Percentiles rank a stretch among this genome's conserved stretches.
Conservation (phyloP, 805 yeast species). For the Yamadazyma akitaensis region DNA sequence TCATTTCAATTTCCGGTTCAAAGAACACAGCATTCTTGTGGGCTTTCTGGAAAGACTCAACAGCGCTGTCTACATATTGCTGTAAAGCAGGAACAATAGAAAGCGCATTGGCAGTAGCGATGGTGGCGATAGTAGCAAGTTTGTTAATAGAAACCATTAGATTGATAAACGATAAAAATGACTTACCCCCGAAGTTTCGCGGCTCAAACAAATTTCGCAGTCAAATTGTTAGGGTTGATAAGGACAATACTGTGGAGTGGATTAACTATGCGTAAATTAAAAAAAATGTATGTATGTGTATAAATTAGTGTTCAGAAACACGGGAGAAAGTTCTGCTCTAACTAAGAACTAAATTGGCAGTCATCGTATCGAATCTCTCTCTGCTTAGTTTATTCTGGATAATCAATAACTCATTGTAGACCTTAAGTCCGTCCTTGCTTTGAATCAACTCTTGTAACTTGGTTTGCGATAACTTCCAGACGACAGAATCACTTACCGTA, state of each 20-base stretch:
- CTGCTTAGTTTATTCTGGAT: slow-evolving; percentile 62
- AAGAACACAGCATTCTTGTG: not conserved
- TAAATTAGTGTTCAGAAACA: not conserved
- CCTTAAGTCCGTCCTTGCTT: slow-evolving; percentile 42
- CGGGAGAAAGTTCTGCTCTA: not conserved
- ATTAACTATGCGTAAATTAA: no score
- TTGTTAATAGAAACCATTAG: slow-evolving; percentile 10
- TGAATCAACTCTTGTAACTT: slow-evolving; percentile 44
- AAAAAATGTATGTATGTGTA: no score
- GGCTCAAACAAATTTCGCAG: not conserved
- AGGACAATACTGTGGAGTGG: no score
- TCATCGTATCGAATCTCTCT: slow-evolving; percentile 69
- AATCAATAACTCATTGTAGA: slow-evolving; percentile 61
- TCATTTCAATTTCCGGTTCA: not conserved
- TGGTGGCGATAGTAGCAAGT: slow-evolving; percentile 12
- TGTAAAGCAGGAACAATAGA: slow-evolving; percentile 21
- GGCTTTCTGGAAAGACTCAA: slow-evolving; percentile 11
- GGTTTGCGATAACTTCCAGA: slow-evolving; percentile 62
- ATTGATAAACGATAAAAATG: slow-evolving; percentile 15
- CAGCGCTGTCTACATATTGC: slow-evolving; percentile 13
- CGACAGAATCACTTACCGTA: slow-evolving; percentile 58
- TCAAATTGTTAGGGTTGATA: no score
- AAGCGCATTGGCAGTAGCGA: slow-evolving; percentile 17
- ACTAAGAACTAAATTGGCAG: slow-evolving; percentile 62
- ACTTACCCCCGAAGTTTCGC: slow-evolving; percentile 1